Conservation (phyloP, 495 filamentous ascomycete genomes). For the Neohortaea acidophila region DNA sequence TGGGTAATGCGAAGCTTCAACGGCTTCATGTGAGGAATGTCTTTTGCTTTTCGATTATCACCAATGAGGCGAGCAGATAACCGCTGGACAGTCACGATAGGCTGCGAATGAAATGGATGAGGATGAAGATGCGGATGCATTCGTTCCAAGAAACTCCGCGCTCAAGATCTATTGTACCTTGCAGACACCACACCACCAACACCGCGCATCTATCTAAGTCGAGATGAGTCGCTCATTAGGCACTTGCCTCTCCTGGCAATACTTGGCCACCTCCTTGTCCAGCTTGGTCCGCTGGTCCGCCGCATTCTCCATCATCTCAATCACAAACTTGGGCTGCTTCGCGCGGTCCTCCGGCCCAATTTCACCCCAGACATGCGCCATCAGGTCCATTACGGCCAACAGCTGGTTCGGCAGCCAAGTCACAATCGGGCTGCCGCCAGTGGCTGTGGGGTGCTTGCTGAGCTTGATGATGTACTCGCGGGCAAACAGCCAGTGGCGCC, state of each 20-base stretch:
- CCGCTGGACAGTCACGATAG: no score
- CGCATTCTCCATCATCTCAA: constrained; percentile 58
- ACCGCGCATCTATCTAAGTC: no score
- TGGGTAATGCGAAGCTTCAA: no score
- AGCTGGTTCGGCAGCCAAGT: constrained; percentile 86
- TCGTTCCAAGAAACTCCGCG: no score
- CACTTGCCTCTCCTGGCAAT: constrained; percentile 50
- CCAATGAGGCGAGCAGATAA: no score
- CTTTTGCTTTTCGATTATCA: no score
- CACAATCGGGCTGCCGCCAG: constrained; percentile 81
- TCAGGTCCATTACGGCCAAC: constrained; percentile 58
- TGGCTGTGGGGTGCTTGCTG: constrained; percentile 71
- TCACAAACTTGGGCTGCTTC: constrained; percentile 21
- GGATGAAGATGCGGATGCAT: no score
- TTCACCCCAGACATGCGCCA: constrained; percentile 37
- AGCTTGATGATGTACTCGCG: constrained; percentile 81
- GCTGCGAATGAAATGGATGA: no score
- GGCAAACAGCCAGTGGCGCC: constrained; percentile 92
- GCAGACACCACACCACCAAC: no score
- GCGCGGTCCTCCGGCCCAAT: constrained; percentile 18
- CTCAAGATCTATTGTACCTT: no score
- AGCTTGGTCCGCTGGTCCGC: constrained; percentile 52
- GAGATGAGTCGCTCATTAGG: no score
- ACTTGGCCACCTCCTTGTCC: constrained; percentile 63
- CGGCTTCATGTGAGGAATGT: no score